Evolutionary conservation across 2,329 filamentous ascomycete species (phyloP), one percentile per base, ranked within the genome.

Genomic region (Colletotrichum eleusines): DNA sequence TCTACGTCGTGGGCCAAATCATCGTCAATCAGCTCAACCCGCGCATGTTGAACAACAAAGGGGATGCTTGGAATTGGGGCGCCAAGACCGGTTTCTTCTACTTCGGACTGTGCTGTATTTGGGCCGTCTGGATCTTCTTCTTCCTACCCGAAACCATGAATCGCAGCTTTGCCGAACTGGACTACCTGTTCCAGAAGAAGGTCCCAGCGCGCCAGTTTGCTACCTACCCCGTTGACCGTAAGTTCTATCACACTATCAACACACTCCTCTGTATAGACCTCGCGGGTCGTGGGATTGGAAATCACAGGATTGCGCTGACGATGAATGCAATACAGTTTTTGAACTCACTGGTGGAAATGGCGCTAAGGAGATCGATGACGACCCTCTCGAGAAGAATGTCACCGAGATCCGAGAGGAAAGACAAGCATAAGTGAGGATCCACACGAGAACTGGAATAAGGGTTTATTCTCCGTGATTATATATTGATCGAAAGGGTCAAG

Each of bases 131-230:
- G 77, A 82, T 83, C 18, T 83, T 77, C 72, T 83, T 83, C 75
- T 83, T 79, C 71, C 76, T 84, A 7, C 82, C 83, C 54, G 84
- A 86, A 77, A 84, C 84, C 0, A 81, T 79, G 54, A 81, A 83
- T 16, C 80, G 82, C 58, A 82, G 79, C 1, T 81, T 85, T 60
- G 83, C 83, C 66, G 84, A 87, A 75, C 80, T 87, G 26, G 84
- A 86, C 71, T 76, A 80, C n/a, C 74, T 87, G 69, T 86, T 87
- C 75, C 79, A 84, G 63, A 77, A 74, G 59, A 78, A 75, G 68
- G 74, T 76, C 4, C 63, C 75, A 12, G 79, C 80, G 6, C 76
- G 79, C 63, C 79, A 82, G 62, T 84, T 81, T 59, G 42, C 65
- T 0, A 73, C 75, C 2, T 70, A 76, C 31, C 75, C 76, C 11